These are phyloP conservation scores for Ogataea hybrid DNA, from an alignment of 1,139 yeast species.

Conservation along the genomic window DNA sequence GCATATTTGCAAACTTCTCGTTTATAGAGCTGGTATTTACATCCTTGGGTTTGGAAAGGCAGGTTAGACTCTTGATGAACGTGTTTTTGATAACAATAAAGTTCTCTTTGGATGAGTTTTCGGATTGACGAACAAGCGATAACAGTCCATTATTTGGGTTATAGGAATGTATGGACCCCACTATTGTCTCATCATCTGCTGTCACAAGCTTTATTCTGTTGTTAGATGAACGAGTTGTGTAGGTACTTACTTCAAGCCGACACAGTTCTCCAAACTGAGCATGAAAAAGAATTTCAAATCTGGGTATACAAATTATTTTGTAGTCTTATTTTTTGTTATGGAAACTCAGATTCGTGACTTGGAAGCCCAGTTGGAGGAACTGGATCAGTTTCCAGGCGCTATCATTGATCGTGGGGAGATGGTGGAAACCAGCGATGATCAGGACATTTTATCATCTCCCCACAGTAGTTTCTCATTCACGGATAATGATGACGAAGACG, in stretches of 20 bases:
- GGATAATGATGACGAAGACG: slow-evolving; percentile 19
- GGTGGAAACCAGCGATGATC: slow-evolving; percentile 31
- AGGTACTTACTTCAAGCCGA: slow-evolving; percentile 31
- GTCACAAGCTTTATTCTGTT: slow-evolving; percentile 60
- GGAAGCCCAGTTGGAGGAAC: slow-evolving; percentile 17
- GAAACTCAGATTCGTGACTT: slow-evolving; percentile 9
- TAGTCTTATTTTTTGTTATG: slow-evolving; percentile 4
- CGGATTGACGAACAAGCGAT: slow-evolving; percentile 32
- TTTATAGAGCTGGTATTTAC: slow-evolving; percentile 15
- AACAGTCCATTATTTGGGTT: slow-evolving; percentile 47
- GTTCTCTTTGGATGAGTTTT: slow-evolving; percentile 25
- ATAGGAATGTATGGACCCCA: slow-evolving; percentile 64
- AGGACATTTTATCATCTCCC: slow-evolving; percentile 30
- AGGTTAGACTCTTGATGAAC: slow-evolving; percentile 54
- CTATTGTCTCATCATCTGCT: slow-evolving; percentile 51
- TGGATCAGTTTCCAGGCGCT: slow-evolving; percentile 31
- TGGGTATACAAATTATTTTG: not conserved
- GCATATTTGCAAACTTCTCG: slow-evolving; percentile 22
- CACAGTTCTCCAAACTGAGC: slow-evolving; percentile 38
- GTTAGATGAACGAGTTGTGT: not conserved
- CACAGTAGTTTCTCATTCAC: slow-evolving; percentile 27
- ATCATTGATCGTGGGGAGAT: slow-evolving; percentile 33
- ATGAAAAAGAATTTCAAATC: slow-evolving; percentile 18
- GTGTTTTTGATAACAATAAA: slow-evolving; percentile 57
- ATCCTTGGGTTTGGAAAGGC: slow-evolving; percentile 36